Percentiles rank a stretch among this genome's conserved stretches.
Evolutionary conservation across 2,329 filamentous ascomycete genomes (phyloP).

Genomic region (Ambrosiella xylebori): DNA sequence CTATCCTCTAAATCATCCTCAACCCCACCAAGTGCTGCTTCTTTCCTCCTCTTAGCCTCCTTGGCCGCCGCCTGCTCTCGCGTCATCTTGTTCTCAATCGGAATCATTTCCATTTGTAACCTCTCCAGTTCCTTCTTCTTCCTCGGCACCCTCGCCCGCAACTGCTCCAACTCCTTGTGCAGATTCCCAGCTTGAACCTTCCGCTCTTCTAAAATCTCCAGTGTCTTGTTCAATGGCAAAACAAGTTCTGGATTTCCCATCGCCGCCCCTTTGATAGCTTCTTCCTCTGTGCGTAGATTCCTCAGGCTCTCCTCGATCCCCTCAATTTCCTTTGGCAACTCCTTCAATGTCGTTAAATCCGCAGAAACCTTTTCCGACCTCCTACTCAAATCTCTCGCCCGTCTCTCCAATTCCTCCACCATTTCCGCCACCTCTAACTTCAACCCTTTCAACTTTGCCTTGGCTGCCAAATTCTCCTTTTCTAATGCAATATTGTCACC

Average conservation of each 20-base stretch:
- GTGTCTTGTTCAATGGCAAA: slow-evolving; percentile 40
- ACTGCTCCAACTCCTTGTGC: slow-evolving; percentile 44
- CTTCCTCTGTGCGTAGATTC: slow-evolving; percentile 26
- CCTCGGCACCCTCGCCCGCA: slow-evolving; percentile 44
- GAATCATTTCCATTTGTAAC: slow-evolving; percentile 48
- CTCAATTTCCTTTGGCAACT: slow-evolving; percentile 33
- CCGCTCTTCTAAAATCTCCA: slow-evolving; percentile 32
- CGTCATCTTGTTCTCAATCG: slow-evolving; percentile 48
- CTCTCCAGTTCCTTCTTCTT: slow-evolving; percentile 52
- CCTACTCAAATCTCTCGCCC: slow-evolving; percentile 39
- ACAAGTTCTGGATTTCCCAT: slow-evolving; percentile 24
- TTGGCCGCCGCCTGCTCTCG: slow-evolving; percentile 49
- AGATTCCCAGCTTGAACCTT: slow-evolving; percentile 37
- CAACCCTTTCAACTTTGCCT: slow-evolving; percentile 58
- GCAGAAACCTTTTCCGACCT: slow-evolving; percentile 34
- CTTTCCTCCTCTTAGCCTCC: slow-evolving; percentile 52
- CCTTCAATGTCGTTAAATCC: slow-evolving; percentile 31
- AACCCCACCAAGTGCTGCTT: slow-evolving; percentile 43
- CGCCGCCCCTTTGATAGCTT: slow-evolving; percentile 17
- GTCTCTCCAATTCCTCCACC: slow-evolving; percentile 53
- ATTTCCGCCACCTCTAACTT: slow-evolving; percentile 64
- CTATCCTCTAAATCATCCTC: slow-evolving; percentile 60
- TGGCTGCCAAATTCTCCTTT: slow-evolving; percentile 47
- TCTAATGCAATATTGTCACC: slow-evolving; percentile 70
- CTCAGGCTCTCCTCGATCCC: slow-evolving; percentile 32